Evolutionary conservation across 1,284 basidiomycete species (phyloP).

Genomic region (Rugosomyces carneus): DNA sequence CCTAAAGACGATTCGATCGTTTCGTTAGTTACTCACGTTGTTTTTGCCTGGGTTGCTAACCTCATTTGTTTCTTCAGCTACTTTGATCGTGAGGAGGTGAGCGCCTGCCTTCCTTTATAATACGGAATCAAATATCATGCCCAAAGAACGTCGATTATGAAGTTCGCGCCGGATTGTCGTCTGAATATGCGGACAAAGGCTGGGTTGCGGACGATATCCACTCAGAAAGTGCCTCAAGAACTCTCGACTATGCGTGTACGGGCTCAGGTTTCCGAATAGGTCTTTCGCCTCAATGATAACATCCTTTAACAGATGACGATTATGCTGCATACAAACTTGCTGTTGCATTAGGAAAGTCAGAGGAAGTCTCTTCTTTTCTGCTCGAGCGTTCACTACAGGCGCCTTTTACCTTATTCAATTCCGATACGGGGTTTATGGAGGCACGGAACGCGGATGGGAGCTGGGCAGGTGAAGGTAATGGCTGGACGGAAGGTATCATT

Average conservation of each 20-base stretch:
- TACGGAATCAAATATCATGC: background rate
- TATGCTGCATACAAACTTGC: constrained; percentile 67
- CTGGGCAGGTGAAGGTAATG: constrained; percentile 66
- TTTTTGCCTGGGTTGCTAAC: background rate
- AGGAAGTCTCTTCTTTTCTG: constrained; percentile 45
- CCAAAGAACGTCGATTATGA: constrained; percentile 77
- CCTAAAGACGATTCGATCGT: constrained; percentile 57
- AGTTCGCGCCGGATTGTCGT: constrained; percentile 72
- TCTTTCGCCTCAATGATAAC: background rate
- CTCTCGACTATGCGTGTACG: constrained; percentile 74
- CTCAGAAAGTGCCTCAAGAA: constrained; percentile 73
- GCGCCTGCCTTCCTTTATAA: constrained; percentile 4
- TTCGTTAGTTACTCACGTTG: constrained; percentile 29
- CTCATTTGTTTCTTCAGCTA: constrained; percentile 38
- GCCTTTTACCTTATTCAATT: constrained; percentile 67
- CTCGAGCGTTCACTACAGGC: constrained; percentile 48
- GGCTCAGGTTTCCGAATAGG: constrained; percentile 6
- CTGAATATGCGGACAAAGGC: constrained; percentile 57
- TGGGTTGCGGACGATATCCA: constrained; percentile 80
- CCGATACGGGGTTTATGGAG: constrained; percentile 75
- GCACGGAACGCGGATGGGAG: constrained; percentile 62
- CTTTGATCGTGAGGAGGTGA: constrained; percentile 67
- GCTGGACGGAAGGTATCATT: constrained; percentile 65
- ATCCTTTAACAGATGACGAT: constrained; percentile 58
- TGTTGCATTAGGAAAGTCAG: constrained; percentile 39